These are phyloP conservation scores for Hypoxylon intermedium DNA, from an alignment of 495 filamentous ascomycete genomes.

Conservation along the genomic window DNA sequence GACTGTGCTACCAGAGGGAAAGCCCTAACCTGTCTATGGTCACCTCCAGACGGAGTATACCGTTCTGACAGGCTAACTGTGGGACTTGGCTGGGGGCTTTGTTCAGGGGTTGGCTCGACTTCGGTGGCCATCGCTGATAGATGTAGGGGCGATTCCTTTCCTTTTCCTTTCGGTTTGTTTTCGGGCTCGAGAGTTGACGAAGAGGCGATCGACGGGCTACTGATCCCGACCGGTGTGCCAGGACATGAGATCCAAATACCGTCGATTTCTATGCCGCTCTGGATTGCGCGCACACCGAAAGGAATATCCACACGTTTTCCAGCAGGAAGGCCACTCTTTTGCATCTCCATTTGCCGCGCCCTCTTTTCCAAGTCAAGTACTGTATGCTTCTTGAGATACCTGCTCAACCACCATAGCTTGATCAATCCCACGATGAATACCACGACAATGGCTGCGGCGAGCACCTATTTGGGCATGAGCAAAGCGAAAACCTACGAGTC, in stretches of 20 bases:
- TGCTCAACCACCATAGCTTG: slow-evolving; percentile 69
- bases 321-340: slow-evolving; percentile 54
- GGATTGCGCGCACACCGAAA: slow-evolving; percentile 88
- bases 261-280: slow-evolving; percentile 83
- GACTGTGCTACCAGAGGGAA: slow-evolving; percentile 27
- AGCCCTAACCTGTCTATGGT: slow-evolving; percentile 15
- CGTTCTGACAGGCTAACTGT: slow-evolving; percentile 34
- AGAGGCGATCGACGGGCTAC: slow-evolving; percentile 42
- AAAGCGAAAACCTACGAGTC: neutral
- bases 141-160: slow-evolving; percentile 33
- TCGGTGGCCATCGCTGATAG: slow-evolving; percentile 22
- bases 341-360: slow-evolving; percentile 60
- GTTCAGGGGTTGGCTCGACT: slow-evolving; percentile 34
- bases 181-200: slow-evolving; percentile 44
- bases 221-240: slow-evolving; percentile 58
- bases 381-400: slow-evolving; percentile 68
- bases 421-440: slow-evolving; percentile 59
- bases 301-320: slow-evolving; percentile 70
- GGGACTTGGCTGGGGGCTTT: slow-evolving; percentile 41
- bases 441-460: slow-evolving; percentile 56
- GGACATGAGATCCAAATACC: slow-evolving; percentile 85
- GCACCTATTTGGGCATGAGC: slow-evolving; percentile 49
- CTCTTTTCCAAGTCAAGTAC: slow-evolving; percentile 69
- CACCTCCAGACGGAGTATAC: slow-evolving; percentile 20
- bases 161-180: slow-evolving; percentile 27